Evolutionary conservation across 169 alveolate genomes (phyloP).

Genomic region (Pseudocohnilembus persalinus): DNA sequence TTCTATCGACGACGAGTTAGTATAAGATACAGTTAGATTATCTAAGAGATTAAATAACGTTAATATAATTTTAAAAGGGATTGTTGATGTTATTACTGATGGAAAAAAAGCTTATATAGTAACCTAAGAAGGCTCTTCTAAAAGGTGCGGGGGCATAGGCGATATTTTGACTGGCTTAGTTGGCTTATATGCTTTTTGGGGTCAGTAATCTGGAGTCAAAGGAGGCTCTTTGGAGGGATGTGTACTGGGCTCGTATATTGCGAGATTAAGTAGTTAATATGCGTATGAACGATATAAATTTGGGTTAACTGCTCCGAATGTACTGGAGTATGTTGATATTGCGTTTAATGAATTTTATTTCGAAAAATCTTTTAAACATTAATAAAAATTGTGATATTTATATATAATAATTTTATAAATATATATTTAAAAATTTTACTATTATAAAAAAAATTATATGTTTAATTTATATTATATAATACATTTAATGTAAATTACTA

Average conservation of each 20-base stretch:
- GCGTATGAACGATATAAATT: conserved; percentile 49
- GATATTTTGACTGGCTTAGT: conserved; percentile 76
- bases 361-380: neutral
- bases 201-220: conserved; percentile 19
- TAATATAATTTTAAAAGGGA: conserved; percentile 72
- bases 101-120: conserved; percentile 79
- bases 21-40: conserved; percentile 45
- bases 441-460: no score
- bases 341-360: conserved; percentile 1
- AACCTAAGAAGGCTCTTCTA: conserved; percentile 65
- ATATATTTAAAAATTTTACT: no score
- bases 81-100: conserved; percentile 84
- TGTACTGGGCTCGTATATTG: conserved; percentile 49
- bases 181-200: conserved; percentile 64
- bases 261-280: conserved; percentile 44
- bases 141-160: conserved; percentile 91
- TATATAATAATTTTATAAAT: no score
- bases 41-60: conserved; percentile 48
- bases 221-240: conserved; percentile 47
- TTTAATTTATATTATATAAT: no score
- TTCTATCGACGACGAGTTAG: conserved; percentile 27
- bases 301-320: conserved; percentile 69
- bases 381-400: neutral
- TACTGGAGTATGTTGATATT: conserved; percentile 46
- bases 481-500: no score